Evolutionary conservation across 2,329 filamentous ascomycete species (phyloP).

Genomic region (Ophiostoma fasciatum): DNA sequence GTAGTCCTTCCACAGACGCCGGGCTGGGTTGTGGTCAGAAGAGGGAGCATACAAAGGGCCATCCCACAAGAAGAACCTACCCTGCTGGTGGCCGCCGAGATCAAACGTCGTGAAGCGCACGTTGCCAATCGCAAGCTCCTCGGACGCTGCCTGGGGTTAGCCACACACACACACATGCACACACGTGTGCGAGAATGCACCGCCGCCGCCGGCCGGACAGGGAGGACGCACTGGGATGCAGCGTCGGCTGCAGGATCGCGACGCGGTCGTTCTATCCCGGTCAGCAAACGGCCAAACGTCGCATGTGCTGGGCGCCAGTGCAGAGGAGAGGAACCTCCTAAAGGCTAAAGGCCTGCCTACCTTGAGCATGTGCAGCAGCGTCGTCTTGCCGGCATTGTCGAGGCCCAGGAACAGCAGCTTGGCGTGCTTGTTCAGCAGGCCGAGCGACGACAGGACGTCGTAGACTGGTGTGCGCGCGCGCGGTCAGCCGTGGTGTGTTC

Average conservation of each 20-base stretch:
- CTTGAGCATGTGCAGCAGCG: constrained; percentile 90
- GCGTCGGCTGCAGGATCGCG: constrained; percentile 76
- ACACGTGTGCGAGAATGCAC: no score
- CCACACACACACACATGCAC: no score
- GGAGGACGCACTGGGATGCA: constrained; percentile 64
- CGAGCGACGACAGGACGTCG: constrained; percentile 75
- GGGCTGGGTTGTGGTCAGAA: no score
- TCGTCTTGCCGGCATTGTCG: constrained; percentile 91
- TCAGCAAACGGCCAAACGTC: no score
- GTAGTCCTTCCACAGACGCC: constrained; percentile 92
- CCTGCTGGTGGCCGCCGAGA: constrained; percentile 85
- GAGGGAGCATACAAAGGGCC: no score
- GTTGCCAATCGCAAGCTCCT: constrained; percentile 85
- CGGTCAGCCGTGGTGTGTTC: constrained; percentile 15
- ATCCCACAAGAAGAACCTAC: constrained; percentile 29
- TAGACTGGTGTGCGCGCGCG: constrained; percentile 55
- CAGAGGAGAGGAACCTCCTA: no score
- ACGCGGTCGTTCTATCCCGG: constrained; percentile 86
- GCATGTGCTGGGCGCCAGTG: no score
- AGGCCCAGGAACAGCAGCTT: constrained; percentile 89
- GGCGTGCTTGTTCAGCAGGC: constrained; percentile 87
- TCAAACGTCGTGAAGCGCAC: constrained; percentile 93
- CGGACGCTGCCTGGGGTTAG: constrained; percentile 70
- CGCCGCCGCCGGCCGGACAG: no score
- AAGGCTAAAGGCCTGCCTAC: no score